A percentile compares a stretch with the other conserved stretches of the same genome.
These are phyloP conservation scores for Zoysia matrella DNA, from an alignment of 202 grass and related monocot genomes.

Conservation along the genomic window DNA sequence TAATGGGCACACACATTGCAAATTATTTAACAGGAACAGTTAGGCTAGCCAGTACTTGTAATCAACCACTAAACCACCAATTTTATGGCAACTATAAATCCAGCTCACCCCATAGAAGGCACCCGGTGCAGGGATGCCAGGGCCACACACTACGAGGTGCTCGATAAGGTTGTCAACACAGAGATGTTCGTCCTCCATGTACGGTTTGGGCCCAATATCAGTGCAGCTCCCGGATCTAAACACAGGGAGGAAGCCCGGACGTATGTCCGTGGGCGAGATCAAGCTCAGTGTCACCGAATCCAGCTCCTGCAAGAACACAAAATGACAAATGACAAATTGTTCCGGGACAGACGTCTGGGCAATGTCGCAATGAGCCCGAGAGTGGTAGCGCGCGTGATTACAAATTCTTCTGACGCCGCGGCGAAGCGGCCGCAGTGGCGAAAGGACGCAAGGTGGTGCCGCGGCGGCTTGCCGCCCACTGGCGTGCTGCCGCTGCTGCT, in stretches of 20 bases:
- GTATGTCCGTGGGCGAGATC: conserved; percentile 65
- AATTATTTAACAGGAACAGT: too few relatives aligned
- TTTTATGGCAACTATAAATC: conserved; percentile 20
- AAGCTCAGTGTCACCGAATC: conserved; percentile 66
- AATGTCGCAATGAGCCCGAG: not conserved
- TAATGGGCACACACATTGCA: conserved; percentile 4
- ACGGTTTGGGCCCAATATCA: conserved; percentile 70
- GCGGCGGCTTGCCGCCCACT: conserved; percentile 63
- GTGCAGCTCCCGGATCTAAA: conserved; percentile 82
- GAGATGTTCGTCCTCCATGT: conserved; percentile 97
- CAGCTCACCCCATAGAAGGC: conserved; percentile 93
- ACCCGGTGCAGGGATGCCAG: conserved; percentile 66
- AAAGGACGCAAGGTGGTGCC: conserved; percentile 59
- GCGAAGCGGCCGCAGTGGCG: conserved; percentile 65
- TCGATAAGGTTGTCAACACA: conserved; percentile 81
- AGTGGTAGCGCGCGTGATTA: conserved; percentile 25
- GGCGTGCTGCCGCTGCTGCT: conserved; percentile 30
- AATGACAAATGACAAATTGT: not conserved
- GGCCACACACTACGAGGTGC: conserved; percentile 55
- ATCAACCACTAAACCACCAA: not conserved
- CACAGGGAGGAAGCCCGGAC: conserved; percentile 62
- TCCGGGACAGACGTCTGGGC: not conserved
- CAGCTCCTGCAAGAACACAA: conserved; percentile 59
- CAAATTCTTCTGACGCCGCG: conserved; percentile 48
- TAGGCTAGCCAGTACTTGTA: not conserved